Conservation (phyloP, 768 basidiomycete genomes). For the Trametes cinnabarina region DNA sequence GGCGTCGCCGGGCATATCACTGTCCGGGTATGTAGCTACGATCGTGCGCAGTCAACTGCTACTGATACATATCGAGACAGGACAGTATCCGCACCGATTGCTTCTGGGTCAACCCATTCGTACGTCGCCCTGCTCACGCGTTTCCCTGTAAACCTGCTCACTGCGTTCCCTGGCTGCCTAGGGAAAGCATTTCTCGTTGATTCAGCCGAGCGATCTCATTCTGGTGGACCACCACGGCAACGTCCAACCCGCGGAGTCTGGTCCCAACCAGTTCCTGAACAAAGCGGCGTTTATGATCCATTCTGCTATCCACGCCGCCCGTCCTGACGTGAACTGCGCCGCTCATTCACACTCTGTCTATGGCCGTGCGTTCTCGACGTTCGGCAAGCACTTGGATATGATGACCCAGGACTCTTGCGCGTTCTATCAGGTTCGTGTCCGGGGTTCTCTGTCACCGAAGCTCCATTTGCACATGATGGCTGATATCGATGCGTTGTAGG, state of each 20-base stretch:
- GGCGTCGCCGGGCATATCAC: conserved; percentile 53
- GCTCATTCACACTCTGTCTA: conserved; percentile 35
- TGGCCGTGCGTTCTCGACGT: conserved; percentile 39
- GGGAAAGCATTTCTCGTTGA: conserved; percentile 46
- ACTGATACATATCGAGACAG: conserved; percentile 17
- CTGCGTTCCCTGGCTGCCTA: no score
- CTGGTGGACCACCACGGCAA: conserved; percentile 42
- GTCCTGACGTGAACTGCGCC: conserved; percentile 37
- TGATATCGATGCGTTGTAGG: conserved; percentile 14
- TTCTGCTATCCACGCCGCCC: conserved; percentile 33
- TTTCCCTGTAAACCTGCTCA: neutral
- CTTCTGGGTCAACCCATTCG: conserved; percentile 52
- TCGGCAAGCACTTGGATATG: conserved; percentile 33
- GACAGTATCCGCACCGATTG: conserved; percentile 41
- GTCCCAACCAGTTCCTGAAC: conserved; percentile 35
- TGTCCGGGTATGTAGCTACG: conserved; percentile 31
- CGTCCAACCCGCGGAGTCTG: conserved; percentile 32
- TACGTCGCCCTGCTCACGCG: conserved; percentile 4
- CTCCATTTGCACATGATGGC: neutral
- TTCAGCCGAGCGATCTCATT: conserved; percentile 44
- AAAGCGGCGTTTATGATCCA: conserved; percentile 40
- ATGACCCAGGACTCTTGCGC: conserved; percentile 36
- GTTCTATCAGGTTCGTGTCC: conserved; percentile 31
- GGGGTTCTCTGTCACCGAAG: neutral
- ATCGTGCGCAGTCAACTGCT: neutral